Base-by-base conservation (phyloP, 202 grass and related monocot genomes). In the Saccharum hybrid region DNA sequence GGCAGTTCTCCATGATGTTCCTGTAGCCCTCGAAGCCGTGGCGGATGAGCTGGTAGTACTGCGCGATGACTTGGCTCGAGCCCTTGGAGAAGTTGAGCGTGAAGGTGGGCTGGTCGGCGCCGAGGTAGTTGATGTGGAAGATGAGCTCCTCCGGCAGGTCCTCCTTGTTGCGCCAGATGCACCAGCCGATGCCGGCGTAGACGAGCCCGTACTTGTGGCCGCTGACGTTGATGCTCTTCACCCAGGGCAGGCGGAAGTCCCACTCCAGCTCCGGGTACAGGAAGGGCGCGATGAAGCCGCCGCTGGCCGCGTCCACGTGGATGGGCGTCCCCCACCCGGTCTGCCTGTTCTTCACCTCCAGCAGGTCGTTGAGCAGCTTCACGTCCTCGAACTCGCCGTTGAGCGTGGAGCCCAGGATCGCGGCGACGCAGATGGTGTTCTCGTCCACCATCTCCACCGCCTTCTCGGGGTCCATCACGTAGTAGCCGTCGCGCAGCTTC, bases 321-420 rank as follows among this genome's bases (percentile, higher is more conserved):
- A 99, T 96, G 22, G 93, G 84, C 45, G 91, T 91, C 7, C 78
- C 89, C 93, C 93, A 98, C 91, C 96, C 93, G 19, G 93, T 99
- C 87, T 88, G 60, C 76, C 74, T 10, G 79, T 99, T 99, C 85
- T 89, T 96, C 41, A 68, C 41, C 8, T 81, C 77, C 1, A 99
- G 86, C 16, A 99, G 89, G 75, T 94, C 91, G 86, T 96, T 92
- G 72, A 99, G 82, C 18, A 82, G 91, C 88, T 94, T 96, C 62
- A 99, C 96, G 79, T 99, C 96, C 88, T 99, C 96, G 59, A 99
- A 99, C 79, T 99, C 96, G 70, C 96, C 96, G 77, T 96, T 99
- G 49, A 99, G 93, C 57, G 96, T 99, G 4, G 96, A 99, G 13
- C 96, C 96, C 45, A 99, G 88, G 91, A 99, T 99, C 3, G 93